Evolutionary conservation across 352 stramenopile species (phyloP), one percentile per base, ranked within the genome.

Genomic region (Phytophthora foliorum): DNA sequence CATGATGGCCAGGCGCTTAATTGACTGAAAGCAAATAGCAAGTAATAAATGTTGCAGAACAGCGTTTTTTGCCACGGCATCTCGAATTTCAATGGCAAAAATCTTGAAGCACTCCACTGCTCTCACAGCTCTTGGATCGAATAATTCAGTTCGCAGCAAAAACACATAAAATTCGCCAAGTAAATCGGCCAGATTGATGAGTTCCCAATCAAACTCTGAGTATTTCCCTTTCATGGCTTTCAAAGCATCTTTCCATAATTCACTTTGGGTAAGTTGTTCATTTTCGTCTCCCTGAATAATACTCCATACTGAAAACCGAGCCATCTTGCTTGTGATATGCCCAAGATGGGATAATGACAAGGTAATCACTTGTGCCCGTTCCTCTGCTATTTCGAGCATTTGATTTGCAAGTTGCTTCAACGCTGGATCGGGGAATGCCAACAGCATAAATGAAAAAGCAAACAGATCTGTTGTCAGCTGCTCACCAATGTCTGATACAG

Each of bases 391-490:
- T 1, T 64, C 60, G 29, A 89, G 53, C 77, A 92, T 88, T 4
- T 57, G 50, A n/a, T 70, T 45, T 25, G 58, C 86, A 1, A 89
- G 41, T 21, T 72, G 57, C 39, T 88, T 76, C n/a, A 84, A 48
- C 42, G 44, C 48, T 10, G 65, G 61, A 31, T 81, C 64, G 22
- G 69, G 66, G 54, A 70, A 56, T 1, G 46, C 62, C 38, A 66
- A 56, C 17, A 81, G 57, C n/a, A 91, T 75, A 24, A 93, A 93
- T 6, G 85, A 86, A 22, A 92, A 73, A 4, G 85, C 87, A 62
- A 93, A 88, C 27, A 93, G 60, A 58, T 93, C 87, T 1, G 84
- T 90, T 7, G 78, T 89, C 14, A 94, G 38, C 45, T 93, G 86
- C 38, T 89, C 79, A 24, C 83, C 65, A 52, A 80, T 66, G 53